Conservation (phyloP, 228 moss, liverwort and hornwort genomes). For the Sphagnum magellanicum region DNA sequence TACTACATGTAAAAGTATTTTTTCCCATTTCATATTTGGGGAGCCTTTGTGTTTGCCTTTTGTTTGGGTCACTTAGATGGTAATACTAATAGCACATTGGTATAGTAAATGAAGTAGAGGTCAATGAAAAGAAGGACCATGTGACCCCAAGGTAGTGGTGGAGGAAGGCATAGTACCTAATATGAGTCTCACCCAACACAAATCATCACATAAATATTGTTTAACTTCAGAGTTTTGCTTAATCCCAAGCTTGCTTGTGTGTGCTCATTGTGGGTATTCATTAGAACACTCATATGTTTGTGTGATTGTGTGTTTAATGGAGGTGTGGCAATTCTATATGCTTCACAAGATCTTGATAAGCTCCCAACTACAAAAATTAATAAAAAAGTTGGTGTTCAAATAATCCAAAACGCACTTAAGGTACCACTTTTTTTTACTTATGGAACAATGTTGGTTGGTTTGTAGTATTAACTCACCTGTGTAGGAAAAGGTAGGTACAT, state of each 20-base stretch:
- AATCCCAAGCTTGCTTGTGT: too few species aligned
- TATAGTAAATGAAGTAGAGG: constrained; percentile 82
- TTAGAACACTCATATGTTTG: neutral
- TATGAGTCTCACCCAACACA: constrained; percentile 9
- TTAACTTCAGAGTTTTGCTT: too few species aligned
- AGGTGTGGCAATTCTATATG: constrained; percentile 87
- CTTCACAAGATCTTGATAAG: constrained; percentile 72
- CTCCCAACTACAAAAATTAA: constrained; percentile 64
- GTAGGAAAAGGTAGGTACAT: too few species aligned
- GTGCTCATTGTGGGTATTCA: neutral
- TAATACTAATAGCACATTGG: constrained; percentile 46
- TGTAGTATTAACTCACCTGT: too few species aligned
- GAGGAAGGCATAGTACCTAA: constrained; percentile 93
- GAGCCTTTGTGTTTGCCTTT: too few species aligned
- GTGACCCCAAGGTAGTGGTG: constrained; percentile 79
- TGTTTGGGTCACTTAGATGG: too few species aligned
- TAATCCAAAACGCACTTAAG: constrained; percentile 87
- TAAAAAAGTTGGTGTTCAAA: constrained; percentile 78
- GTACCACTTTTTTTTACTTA: too few species aligned
- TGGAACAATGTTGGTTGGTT: too few species aligned
- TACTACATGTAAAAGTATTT: too few species aligned
- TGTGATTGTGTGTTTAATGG: constrained; percentile 22
- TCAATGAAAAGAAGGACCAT: constrained; percentile 84
- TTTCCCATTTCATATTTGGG: too few species aligned
- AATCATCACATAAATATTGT: too few species aligned